Evolutionary conservation across 1,139 yeast genomes (phyloP).

Genomic region (Schizosaccharomyces versatilis): DNA sequence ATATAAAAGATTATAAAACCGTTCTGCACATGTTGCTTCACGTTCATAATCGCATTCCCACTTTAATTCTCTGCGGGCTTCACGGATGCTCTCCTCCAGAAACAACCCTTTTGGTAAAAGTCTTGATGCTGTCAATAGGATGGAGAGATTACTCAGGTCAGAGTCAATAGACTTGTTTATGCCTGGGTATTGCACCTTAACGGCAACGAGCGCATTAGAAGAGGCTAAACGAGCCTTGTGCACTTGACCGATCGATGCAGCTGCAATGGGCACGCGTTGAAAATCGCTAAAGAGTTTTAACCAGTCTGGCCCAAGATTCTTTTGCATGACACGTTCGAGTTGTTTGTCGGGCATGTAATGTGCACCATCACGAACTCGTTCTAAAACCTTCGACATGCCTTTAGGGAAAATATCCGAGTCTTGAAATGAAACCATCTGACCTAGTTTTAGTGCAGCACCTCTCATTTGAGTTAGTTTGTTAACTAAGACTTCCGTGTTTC

Average conservation of each 20-base stretch:
- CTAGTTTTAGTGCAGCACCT: slow-evolving; percentile 92
- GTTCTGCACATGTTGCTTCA: slow-evolving; percentile 60
- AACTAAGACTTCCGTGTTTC: slow-evolving; percentile 71
- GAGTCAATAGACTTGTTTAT: slow-evolving; percentile 84
- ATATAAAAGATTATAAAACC: slow-evolving; percentile 39
- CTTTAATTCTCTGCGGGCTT: slow-evolving; percentile 76
- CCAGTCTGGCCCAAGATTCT: slow-evolving; percentile 67
- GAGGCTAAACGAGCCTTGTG: slow-evolving; percentile 53
- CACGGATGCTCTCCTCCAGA: slow-evolving; percentile 75
- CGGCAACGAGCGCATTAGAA: slow-evolving; percentile 46
- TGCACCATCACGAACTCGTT: slow-evolving; percentile 80
- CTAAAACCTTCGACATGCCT: slow-evolving; percentile 59
- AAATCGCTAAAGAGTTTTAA: slow-evolving; percentile 41
- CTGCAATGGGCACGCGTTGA: slow-evolving; percentile 82
- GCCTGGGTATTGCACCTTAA: slow-evolving; percentile 95
- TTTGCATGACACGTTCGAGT: slow-evolving; percentile 49
- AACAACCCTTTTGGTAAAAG: slow-evolving; percentile 80
- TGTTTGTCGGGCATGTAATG: slow-evolving; percentile 93
- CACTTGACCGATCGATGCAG: slow-evolving; percentile 94
- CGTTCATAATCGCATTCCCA: slow-evolving; percentile 95
- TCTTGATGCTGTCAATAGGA: slow-evolving; percentile 67
- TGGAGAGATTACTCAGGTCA: slow-evolving; percentile 62
- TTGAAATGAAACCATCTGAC: slow-evolving; percentile 88
- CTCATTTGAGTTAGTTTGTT: slow-evolving; percentile 79
- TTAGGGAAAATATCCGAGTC: slow-evolving; percentile 52